These are phyloP conservation scores for Serendipita indica DNA, from an alignment of 768 basidiomycete genomes.

Conservation along the genomic window DNA sequence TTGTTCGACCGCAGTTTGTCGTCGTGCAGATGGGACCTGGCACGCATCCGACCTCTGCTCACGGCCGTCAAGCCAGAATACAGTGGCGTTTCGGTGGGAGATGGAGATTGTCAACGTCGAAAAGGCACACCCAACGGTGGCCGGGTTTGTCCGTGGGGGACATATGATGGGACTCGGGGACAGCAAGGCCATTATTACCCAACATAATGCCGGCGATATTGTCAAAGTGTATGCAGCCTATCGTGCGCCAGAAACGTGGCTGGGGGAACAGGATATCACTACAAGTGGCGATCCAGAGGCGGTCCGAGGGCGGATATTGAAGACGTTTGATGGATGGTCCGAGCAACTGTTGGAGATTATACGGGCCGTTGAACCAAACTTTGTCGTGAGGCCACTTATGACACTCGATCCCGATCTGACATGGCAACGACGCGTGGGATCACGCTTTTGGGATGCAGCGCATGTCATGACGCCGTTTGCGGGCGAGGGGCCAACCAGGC, in stretches of 20 bases:
- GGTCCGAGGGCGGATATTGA: conserved; percentile 9
- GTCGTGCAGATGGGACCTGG: conserved; percentile 31
- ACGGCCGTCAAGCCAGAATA: conserved; percentile 23
- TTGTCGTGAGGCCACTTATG: conserved; percentile 10
- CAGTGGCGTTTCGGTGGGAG: conserved; percentile 21
- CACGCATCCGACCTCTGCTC: conserved; percentile 24
- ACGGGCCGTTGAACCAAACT: conserved; percentile 14
- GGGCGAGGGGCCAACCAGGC: conserved; percentile 27
- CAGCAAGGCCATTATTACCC: conserved; percentile 20
- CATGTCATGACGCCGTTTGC: conserved; percentile 27
- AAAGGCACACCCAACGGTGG: conserved; percentile 17
- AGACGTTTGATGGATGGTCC: conserved; percentile 15
- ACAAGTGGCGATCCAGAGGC: not conserved
- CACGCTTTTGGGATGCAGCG: conserved; percentile 25
- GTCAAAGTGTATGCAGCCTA: conserved; percentile 19
- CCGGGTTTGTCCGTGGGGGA: conserved; percentile 22
- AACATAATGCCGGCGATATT: conserved; percentile 22
- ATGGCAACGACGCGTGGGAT: conserved; percentile 13
- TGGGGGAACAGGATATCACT: conserved; percentile 14
- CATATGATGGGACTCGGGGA: conserved; percentile 20
- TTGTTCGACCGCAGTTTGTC: conserved; percentile 16
- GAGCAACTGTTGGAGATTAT: conserved; percentile 13
- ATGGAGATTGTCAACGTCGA: conserved; percentile 14
- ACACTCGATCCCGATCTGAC: conserved; percentile 12
- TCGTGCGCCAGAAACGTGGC: conserved; percentile 13